Conservation (phyloP, 1,284 basidiomycete species). For the Cutaneotrichosporon mucoides region DNA sequence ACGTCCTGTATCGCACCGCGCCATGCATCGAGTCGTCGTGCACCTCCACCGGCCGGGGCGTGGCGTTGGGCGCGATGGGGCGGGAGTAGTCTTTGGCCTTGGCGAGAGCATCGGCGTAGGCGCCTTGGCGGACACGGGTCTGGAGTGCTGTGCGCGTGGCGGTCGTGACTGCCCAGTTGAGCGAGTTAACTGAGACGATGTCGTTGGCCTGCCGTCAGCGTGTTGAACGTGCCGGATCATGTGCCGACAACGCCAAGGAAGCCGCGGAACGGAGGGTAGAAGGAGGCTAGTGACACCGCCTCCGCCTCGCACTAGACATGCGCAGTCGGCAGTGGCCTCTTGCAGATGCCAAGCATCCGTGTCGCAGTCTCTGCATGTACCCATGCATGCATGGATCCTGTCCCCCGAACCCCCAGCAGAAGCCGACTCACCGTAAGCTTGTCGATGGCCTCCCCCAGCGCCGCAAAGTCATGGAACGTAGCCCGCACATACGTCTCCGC, state of each 20-base stretch:
- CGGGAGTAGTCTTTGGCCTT: constrained; percentile 15
- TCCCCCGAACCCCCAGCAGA: too few relatives aligned
- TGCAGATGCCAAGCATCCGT: too few relatives aligned
- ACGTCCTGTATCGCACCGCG: background rate
- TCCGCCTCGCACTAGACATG: too few relatives aligned
- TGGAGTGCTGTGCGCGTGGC: background rate
- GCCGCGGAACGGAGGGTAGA: too few relatives aligned
- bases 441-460: constrained; percentile 4
- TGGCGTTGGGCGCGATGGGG: background rate
- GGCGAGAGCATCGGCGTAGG: constrained; percentile 10
- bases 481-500: constrained; percentile 1
- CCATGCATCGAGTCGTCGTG: constrained; percentile 4
- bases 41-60: constrained; percentile 3
- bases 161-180: constrained; percentile 5
- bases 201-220: background rate
- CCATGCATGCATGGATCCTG: too few relatives aligned
- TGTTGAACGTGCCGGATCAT: too few relatives aligned
- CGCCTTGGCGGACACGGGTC: constrained; percentile 9
- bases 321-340: too few relatives aligned
- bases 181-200: background rate
- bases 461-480: constrained; percentile 17
- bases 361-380: too few relatives aligned
- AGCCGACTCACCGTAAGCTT: constrained; percentile 6
- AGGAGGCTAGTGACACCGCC: too few relatives aligned
- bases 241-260: too few relatives aligned